Evolutionary conservation across 2,329 filamentous ascomycete genomes (phyloP).

Genomic region (Colletotrichum australisinense): DNA sequence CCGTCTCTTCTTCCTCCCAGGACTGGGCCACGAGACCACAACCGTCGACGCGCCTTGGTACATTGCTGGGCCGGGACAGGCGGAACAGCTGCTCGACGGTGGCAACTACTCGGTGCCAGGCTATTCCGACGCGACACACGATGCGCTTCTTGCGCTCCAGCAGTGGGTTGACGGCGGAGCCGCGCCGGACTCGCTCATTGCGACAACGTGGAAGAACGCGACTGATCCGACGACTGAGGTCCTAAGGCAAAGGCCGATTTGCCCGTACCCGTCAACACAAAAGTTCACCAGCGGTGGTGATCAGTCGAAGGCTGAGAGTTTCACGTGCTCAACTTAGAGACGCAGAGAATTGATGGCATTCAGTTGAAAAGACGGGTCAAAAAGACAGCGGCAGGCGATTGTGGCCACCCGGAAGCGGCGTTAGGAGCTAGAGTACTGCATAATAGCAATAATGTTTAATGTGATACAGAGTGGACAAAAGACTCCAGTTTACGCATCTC

Average conservation of each 20-base stretch:
- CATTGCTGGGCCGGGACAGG: slow-evolving; percentile 46
- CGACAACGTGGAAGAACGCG: slow-evolving; percentile 46
- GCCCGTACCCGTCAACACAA: slow-evolving; percentile 47
- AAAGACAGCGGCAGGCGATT: not conserved
- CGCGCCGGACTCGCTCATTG: slow-evolving; percentile 46
- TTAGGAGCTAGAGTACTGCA: not conserved
- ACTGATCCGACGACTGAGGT: slow-evolving; percentile 48
- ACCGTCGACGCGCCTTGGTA: slow-evolving; percentile 54
- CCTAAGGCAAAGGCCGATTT: slow-evolving; percentile 57
- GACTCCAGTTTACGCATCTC: accelerated
- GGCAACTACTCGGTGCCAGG: slow-evolving; percentile 47
- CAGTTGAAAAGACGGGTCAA: not conserved
- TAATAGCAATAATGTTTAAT: slow-evolving; percentile 22
- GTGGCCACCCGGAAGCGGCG: not conserved
- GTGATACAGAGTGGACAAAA: not conserved
- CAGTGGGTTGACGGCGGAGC: slow-evolving; percentile 50
- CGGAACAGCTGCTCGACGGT: slow-evolving; percentile 35
- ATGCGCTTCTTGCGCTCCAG: slow-evolving; percentile 51
- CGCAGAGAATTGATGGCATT: not conserved
- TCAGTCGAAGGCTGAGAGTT: slow-evolving; percentile 10
- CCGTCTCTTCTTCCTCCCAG: slow-evolving; percentile 59
- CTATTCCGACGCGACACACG: slow-evolving; percentile 48
- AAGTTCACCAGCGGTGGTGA: slow-evolving; percentile 8
- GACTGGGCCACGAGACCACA: slow-evolving; percentile 57
- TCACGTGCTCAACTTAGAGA: not conserved